Evolutionary conservation across 305 asterid genomes (phyloP), one percentile per base, ranked within the genome.

Genomic region (Fraxinus platypoda): DNA sequence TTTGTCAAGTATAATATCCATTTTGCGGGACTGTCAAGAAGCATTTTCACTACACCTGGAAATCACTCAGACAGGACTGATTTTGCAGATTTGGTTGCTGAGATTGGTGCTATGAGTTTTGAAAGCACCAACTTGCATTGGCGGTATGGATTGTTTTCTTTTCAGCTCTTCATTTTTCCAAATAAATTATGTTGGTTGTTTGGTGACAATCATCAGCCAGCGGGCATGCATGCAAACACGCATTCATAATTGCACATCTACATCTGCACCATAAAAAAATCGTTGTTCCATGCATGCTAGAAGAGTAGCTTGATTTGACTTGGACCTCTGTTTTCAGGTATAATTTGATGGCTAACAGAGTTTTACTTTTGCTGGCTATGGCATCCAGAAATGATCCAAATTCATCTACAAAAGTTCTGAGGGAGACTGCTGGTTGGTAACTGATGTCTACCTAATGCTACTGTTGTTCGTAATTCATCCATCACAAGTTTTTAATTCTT

Each of bases 311-410:
- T 84, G 23, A 74, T 70, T 78, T 86, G 75, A 78, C 41, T 25
- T 87, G 80, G 62, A 72, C 78, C 75, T 76, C 81, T 62, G 82
- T 84, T 87, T 91, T 83, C 93, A 97, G 99, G 98, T 97, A 97
- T 84, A 95, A 97, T 88, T 87, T 97, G 87, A 97, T 97, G 99
- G 97, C 99, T 85, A 97, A 97, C 78, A 93, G 99, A 85, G 95
- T 95, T 87, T 92, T 97, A 79, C 92, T 97, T 75, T 89, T 97
- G 91, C 90, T 97, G 92, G 97, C 99, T 81, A 91, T 93, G 96
- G 90, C 98, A 80, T 95, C 98, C 76, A 89, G 94, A 87, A 90
- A 87, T 84, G 93, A 93, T 75, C 95, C 97, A 62, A 89, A 88
- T 87, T 90, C 90, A 82, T 89, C 97, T 72, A 76, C 90, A 57